Base-by-base conservation (phyloP, 306 rosid genomes). In the Prunus mongolica region DNA sequence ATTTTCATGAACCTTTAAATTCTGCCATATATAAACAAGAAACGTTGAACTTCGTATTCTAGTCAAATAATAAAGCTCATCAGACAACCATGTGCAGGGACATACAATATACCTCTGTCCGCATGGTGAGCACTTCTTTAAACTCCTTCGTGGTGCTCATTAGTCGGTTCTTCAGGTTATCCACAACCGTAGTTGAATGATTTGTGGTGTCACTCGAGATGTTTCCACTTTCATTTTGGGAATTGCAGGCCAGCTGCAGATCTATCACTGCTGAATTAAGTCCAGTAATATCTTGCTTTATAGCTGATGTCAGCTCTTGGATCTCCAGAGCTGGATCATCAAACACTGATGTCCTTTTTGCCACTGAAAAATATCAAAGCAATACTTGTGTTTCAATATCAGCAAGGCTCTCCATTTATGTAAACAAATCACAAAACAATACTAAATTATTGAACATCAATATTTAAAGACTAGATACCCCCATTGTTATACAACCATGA, bases 241-340 rank as follows among this genome's bases (percentile, higher is more conserved):
- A 87, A 67, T 85, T 88, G 81, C 82, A 70, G 60, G 80, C 69
- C 46, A 91, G 79, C 88, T 93, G 98, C 85, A 93, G 93, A 78
- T 91, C 98, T 46, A 93, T 96, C 64, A 91, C 92, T 12, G 97
- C 97, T 52, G 98, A 93, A 81, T 93, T 93, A 78, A 93, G 77
- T 2, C 97, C 95, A 50, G 97, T 91, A 60, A 91, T 91, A 75
- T 93, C 98, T 69, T 93, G 98, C 85, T 93, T 93, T 15, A 93
- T 91, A 54, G 91, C 90, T 54, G 91, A 83, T 11, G 98, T 93
- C 63, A 93, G 85, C 86, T 93, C 98, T 80, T 91, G 98, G 78
- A 91, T 93, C 78, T 93, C 98, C 93, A 89, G 82, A 0, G 92
- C 88, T 2, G 97, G 98, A 72, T 93, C 98, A 69, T 89, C 98